Evolutionary conservation across 441 rosid genomes (phyloP), one percentile per base, ranked within the genome.

Genomic region (Arabidopsis hybrid): DNA sequence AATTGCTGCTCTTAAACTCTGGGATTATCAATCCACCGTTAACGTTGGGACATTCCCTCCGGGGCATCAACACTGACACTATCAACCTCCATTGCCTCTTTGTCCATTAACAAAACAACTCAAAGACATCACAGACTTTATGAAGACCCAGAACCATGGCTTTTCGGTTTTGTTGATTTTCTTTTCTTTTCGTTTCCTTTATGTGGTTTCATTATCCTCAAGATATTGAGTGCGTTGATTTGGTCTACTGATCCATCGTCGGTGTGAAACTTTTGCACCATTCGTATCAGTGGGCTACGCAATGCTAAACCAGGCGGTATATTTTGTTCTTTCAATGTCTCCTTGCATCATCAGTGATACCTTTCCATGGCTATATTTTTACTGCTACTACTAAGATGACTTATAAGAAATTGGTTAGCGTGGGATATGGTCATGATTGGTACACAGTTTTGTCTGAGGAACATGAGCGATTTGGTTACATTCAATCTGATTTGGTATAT

Each of bases 111-210:
- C 10, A 57, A 32, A 34, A 7, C 2, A 21, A 21, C 10, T 32
- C 42, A 14, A n/a, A 31, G 13, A 14, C 45, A 35, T 58, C 8
- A 12, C 36, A 58, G 62, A 49, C 29, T 49, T 49, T 18, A 35
- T 7, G 17, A 55, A 55, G 35, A 17, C 9, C 26, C 3, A 26
- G 8, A 8, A 18, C 26, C 26, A 47, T 47, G 52, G 32, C 32
- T 78, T 87, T 50, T 89, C 82, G 69, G 83, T 87, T 77, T 87
- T 63, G 83, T 87, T 11, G 90, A 89, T 60, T 84, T 84, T 81
- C 56, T 87, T n/a, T 87, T 87, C 77, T 60, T 21, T 21, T 21
- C 26, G 34, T 80, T 87, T 76, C 80, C 83, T 18, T 77, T 21
- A 21, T 21, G 26, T 21, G 26, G 83, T 68, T 85, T 82, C 81